Conservation (phyloP, 2,329 filamentous ascomycete species). For the Aureobasidium sp. region DNA sequence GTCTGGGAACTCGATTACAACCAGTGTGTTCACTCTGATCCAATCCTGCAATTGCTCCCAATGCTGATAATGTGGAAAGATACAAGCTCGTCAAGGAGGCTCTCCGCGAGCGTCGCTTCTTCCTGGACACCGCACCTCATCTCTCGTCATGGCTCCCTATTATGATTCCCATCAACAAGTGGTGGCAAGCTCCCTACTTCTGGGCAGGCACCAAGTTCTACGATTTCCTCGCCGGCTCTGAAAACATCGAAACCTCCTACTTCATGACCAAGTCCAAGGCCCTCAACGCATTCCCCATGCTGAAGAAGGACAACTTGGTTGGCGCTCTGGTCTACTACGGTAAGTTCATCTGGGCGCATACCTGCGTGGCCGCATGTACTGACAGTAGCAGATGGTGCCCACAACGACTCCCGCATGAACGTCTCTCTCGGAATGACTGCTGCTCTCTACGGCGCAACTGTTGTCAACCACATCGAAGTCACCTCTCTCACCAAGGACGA, state of each 20-base stretch:
- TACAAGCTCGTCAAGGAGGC: constrained; percentile 72
- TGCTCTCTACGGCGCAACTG: constrained; percentile 74
- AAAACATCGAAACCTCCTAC: constrained; percentile 83
- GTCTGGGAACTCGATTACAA: constrained; percentile 79
- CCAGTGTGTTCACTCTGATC: constrained; percentile 43
- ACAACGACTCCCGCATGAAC: constrained; percentile 91
- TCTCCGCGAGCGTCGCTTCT: constrained; percentile 73
- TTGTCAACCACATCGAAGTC: constrained; percentile 78
- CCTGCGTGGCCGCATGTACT: neutral
- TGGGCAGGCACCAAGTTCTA: constrained; percentile 75
- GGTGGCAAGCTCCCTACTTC: constrained; percentile 77
- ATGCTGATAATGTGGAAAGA: constrained; percentile 22
- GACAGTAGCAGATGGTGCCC: constrained; percentile 58
- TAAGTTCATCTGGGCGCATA: constrained; percentile 23
- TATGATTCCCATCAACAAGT: constrained; percentile 72
- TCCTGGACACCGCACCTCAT: constrained; percentile 74
- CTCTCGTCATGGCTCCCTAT: constrained; percentile 74
- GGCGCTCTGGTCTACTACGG: constrained; percentile 83
- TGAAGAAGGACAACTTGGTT: constrained; percentile 69
- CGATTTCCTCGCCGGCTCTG: constrained; percentile 74
- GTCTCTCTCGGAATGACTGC: constrained; percentile 82
- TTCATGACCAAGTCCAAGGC: constrained; percentile 82
- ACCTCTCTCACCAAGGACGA: constrained; percentile 67
- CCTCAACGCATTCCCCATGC: constrained; percentile 79
- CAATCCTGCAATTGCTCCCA: neutral